phyloP scores from a whole-genome alignment of 768 basidiomycete genomes.

The Trametes gibbosa region DNA sequence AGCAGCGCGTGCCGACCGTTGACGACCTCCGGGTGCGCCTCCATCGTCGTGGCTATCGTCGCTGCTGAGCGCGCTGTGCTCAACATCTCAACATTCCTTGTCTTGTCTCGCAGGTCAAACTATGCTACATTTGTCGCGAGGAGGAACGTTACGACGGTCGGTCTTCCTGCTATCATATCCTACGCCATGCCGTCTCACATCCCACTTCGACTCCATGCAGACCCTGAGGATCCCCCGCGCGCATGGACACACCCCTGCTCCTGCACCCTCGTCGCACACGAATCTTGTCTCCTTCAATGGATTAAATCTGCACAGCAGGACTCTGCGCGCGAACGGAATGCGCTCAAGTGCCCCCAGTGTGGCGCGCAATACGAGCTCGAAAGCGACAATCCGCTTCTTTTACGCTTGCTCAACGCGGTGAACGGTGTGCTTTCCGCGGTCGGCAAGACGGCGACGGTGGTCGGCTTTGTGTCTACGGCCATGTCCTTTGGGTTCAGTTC shows the following conservation, averaged over 20 bases:
- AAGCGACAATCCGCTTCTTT: constrained; percentile 55
- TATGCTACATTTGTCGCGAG: constrained; percentile 80
- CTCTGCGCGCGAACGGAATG: constrained; percentile 51
- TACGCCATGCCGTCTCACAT: neutral
- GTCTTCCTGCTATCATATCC: neutral
- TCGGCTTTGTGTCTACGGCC: constrained; percentile 48
- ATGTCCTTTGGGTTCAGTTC: constrained; percentile 61
- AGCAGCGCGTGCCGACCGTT: constrained; percentile 28
- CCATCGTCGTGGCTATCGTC: neutral
- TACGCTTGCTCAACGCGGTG: constrained; percentile 48
- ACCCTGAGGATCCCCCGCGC: constrained; percentile 46
- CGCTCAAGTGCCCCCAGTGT: constrained; percentile 81
- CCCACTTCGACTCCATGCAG: constrained; percentile 26
- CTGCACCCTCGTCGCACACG: constrained; percentile 79
- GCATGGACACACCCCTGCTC: constrained; percentile 79
- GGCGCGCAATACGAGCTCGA: constrained; percentile 62
- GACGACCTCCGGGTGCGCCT: constrained; percentile 31
- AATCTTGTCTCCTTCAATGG: constrained; percentile 77
- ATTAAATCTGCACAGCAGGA: constrained; percentile 67
- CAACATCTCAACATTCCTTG: too few species aligned
- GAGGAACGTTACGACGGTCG: constrained; percentile 55
- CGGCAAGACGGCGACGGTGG: constrained; percentile 52
- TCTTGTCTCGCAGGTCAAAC: constrained; percentile 49
- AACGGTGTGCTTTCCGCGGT: constrained; percentile 49
- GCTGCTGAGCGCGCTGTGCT: neutral